Conservation (phyloP, 148 eudicot genomes). For the Arbutus unedo region DNA sequence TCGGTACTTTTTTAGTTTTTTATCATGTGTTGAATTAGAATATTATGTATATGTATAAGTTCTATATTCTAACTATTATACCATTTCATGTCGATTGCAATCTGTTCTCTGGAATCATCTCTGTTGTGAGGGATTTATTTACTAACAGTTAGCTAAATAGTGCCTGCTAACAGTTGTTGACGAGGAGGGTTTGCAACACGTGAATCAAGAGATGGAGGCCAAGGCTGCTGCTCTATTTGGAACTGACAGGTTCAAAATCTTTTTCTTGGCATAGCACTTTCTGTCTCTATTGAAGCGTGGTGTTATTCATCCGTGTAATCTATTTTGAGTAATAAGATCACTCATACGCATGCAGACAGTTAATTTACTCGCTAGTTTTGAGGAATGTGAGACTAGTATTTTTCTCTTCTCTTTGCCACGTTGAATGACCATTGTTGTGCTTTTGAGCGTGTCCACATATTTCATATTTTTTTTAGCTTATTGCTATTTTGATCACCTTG, state of each 20-base stretch:
- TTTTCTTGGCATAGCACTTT: background rate
- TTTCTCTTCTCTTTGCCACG: background rate
- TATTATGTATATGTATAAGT: background rate
- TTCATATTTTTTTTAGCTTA: background rate
- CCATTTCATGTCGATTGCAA: slow-evolving; percentile 16
- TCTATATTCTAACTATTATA: slow-evolving; percentile 11
- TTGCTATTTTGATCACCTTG: background rate
- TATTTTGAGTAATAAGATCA: background rate
- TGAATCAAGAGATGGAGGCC: slow-evolving; percentile 89
- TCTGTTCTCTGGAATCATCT: slow-evolving; percentile 24
- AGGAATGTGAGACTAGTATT: background rate
- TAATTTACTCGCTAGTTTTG: background rate
- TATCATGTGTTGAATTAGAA: slow-evolving; percentile 35
- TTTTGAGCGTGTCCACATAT: background rate
- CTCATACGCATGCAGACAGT: background rate
- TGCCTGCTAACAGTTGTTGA: slow-evolving; percentile 65
- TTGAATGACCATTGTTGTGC: background rate
- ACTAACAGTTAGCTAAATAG: slow-evolving; percentile 26
- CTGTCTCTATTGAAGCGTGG: background rate
- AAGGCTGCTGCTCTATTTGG: slow-evolving; percentile 62
- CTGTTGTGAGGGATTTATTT: slow-evolving; percentile 4
- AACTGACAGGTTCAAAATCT: slow-evolving; percentile 58
- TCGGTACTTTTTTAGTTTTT: slow-evolving; percentile 95
- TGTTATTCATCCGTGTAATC: background rate
- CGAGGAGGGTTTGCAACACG: slow-evolving; percentile 91